Evolutionary conservation across 768 basidiomycete genomes (phyloP).

Genomic region (Suillus occidentalis): DNA sequence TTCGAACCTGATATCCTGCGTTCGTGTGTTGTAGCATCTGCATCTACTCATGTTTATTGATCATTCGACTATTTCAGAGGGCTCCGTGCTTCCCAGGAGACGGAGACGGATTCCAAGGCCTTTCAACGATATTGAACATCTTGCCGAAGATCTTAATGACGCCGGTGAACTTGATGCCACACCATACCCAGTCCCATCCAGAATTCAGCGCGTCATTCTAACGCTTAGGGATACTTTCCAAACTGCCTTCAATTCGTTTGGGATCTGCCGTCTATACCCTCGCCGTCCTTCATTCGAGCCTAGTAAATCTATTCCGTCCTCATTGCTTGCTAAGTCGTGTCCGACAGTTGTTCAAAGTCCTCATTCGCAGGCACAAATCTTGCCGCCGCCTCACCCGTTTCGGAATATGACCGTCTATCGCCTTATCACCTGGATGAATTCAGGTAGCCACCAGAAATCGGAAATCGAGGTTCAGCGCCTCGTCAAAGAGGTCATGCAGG

Average conservation of each 20-base stretch:
- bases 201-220: not conserved
- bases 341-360: no score
- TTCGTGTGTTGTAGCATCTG: fast-evolving
- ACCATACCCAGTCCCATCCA: not conserved
- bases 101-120: not conserved
- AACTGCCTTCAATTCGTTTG: not conserved
- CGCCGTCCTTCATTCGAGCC: not conserved
- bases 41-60: no score
- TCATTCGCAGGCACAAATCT: fast-evolving
- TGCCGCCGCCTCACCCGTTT: no score
- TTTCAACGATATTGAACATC: not conserved
- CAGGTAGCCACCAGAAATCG: no score
- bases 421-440: no score
- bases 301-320: no score
- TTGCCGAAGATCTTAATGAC: not conserved
- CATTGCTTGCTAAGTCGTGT: no score
- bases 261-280: no score
- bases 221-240: not conserved
- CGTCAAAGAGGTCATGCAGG: no score
- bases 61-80: no score
- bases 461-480: no score
- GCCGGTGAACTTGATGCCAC: not conserved
- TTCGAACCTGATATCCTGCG: fast-evolving
- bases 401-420: no score
- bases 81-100: not conserved